Evolutionary conservation across 805 yeast genomes (phyloP), one percentile per base, ranked within the genome.

Genomic region (Candida piceae): DNA sequence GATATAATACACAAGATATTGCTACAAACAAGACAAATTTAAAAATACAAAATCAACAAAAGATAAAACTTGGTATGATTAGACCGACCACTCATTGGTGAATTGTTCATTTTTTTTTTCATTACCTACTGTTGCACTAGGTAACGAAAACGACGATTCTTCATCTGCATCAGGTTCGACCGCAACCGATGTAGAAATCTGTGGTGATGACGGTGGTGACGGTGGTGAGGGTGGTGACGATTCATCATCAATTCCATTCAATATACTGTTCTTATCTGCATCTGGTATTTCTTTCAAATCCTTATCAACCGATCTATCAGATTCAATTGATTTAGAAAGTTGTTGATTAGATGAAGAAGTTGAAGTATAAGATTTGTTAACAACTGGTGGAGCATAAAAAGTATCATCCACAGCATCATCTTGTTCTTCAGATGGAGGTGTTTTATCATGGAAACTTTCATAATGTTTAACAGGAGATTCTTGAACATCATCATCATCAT

Each of bases 71-170:
- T n/a, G n/a, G n/a, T n/a, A n/a, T n/a, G n/a, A n/a, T 25, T 12
- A 31, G 3, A 10, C 16, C 4, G 36, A 19, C 43, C 43, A 35
- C 33, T 34, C 35, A 12, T 30, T 34, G n/a, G 22, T 12, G 15
- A 16, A 19, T 12, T 16, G 25, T 12, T 29, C 29, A 26, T 34
- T 29, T 25, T 23, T 29, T 23, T n/a, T 35, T 20, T 24, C 21
- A 18, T 12, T 31, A 16, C 36, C 34, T 3, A 18, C 28, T 10
- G 32, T 38, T 6, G 52, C 51, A 9, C 46, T 39, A 6, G 54
- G 54, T 17, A 50, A 39, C 10, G 54, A 49, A 31, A 45, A 44
- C 13, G 50, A 48, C 20, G 52, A 48, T 16, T 29, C 32, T 18
- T 35, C 40, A 5, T 28, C 26, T 8, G 10, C 37, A 23, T n/a